Conservation (phyloP, 139 green algal genomes). For the Micractinium sp. region DNA sequence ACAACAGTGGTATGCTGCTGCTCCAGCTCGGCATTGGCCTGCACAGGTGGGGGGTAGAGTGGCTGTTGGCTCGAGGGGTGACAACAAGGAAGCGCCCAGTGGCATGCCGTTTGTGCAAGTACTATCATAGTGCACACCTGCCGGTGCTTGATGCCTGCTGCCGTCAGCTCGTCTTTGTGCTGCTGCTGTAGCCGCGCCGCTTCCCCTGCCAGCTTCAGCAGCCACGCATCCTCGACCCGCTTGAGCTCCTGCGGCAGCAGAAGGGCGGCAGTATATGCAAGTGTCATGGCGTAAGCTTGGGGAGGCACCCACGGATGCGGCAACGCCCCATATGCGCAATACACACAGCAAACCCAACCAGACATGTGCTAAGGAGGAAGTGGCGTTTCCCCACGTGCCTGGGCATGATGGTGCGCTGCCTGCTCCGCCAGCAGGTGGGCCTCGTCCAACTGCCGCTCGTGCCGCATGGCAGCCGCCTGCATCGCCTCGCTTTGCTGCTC, state of each 20-base stretch:
- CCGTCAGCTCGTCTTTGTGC: not conserved
- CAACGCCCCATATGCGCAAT: too few relatives aligned
- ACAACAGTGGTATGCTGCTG: not conserved
- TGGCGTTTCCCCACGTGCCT: not conserved
- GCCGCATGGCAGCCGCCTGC: not conserved
- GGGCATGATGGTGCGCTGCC: slow-evolving; percentile 1
- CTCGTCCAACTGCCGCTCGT: slow-evolving; percentile 10
- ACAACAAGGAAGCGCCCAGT: not conserved
- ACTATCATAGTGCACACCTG: not conserved
- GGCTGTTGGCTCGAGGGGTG: not conserved
- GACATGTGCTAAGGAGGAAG: not conserved
- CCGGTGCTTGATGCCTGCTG: not conserved
- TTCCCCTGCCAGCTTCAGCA: not conserved
- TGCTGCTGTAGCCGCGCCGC: not conserved
- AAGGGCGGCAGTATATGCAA: not conserved
- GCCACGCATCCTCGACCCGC: not conserved
- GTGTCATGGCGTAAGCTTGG: not conserved
- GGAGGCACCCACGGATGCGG: not conserved
- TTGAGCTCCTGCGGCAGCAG: not conserved
- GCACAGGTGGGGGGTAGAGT: not conserved
- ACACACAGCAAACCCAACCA: not conserved
- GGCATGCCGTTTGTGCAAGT: not conserved
- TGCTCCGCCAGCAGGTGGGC: slow-evolving; percentile 8
- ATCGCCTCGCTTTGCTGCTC: not conserved
- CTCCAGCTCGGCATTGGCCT: not conserved